Evolutionary conservation across 345 rosid species (phyloP), one percentile per base, ranked within the genome.

Genomic region (Eutrema japonicum): DNA sequence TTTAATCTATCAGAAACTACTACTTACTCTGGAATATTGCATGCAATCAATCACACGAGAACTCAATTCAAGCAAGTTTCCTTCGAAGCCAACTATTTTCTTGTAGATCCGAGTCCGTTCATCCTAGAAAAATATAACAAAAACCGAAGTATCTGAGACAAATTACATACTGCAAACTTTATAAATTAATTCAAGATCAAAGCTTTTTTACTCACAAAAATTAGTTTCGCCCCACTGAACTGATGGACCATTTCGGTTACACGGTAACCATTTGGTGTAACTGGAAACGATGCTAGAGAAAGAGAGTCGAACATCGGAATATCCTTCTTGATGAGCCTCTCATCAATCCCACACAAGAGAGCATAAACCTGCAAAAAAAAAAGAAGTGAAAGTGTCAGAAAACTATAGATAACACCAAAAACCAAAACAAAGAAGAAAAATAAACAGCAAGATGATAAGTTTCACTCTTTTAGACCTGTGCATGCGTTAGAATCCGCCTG

Each of bases 231-330:
- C 13, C 88, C 92, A 10, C 84, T 83, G 77, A 77, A 88, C 53
- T 83, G 62, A 73, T 85, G 81, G 29, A 74, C 74, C 42, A 89
- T 38, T 85, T 95, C 99, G 1, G 91, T 84, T 78, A 95, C 92
- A 32, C 99, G 98, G 42, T 87, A 89, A 82, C 82, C 77, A 56
- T 95, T 95, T 46, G 99, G 98, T 12, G 92, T 86, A 37, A 95
- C 91, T 1, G 97, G 88, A 78, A 92, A 90, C 69, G 81, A 81
- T 70, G 71, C 76, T 40, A 88, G 75, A 77, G 71, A 79, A 76
- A 86, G 52, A 9, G 86, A 79, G 46, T 82, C 83, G 33, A 35
- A 55, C 61, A 68, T 77, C 0, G 77, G 78, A 14, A 83, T 73
- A 53, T 64, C 88, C 69, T 79, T 84, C 78, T 65, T 58, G 38